phyloP scores from a whole-genome alignment of 2,329 filamentous ascomycete genomes.

The Calonectria hawksworthii region DNA sequence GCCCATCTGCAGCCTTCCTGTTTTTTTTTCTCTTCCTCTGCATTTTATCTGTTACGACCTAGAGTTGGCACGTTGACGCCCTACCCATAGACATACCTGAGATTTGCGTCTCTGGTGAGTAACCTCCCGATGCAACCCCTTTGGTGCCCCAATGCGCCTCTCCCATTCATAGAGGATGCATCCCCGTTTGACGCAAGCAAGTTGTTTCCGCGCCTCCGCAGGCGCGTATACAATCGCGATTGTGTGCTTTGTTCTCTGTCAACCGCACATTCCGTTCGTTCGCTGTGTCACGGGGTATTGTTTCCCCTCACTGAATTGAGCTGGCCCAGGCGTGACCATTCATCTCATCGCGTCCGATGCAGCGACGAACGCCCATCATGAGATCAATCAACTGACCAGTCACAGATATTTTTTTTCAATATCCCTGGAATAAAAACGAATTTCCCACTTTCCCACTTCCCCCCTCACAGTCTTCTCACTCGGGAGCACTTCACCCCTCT shows the following conservation, averaged over 20 bases:
- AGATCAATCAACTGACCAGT: slow-evolving; percentile 37
- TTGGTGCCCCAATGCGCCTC: background rate
- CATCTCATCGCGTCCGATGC: slow-evolving; percentile 28
- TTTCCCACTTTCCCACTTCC: slow-evolving; percentile 28
- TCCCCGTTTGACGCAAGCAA: slow-evolving; percentile 14
- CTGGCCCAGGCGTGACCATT: slow-evolving; percentile 22
- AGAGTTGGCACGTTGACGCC: slow-evolving; percentile 47
- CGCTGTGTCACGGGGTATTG: slow-evolving; percentile 30
- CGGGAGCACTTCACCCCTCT: background rate
- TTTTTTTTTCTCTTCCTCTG: slow-evolving; percentile 25
- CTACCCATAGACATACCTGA: slow-evolving; percentile 47
- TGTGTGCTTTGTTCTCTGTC: slow-evolving; percentile 27
- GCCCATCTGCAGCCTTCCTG: slow-evolving; percentile 30
- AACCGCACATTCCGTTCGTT: slow-evolving; percentile 22
- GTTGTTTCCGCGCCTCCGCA: slow-evolving; percentile 11
- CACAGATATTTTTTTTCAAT: slow-evolving; percentile 39
- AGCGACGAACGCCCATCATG: slow-evolving; percentile 33
- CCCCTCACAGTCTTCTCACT: slow-evolving; percentile 18
- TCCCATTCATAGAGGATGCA: slow-evolving; percentile 12
- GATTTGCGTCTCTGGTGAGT: slow-evolving; percentile 45
- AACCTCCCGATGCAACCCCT: slow-evolving; percentile 10
- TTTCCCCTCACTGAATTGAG: slow-evolving; percentile 31
- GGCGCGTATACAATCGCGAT: slow-evolving; percentile 12
- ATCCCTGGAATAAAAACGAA: slow-evolving; percentile 33
- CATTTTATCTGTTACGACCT: slow-evolving; percentile 44